Percentiles rank a stretch among this genome's conserved stretches.
Conservation (phyloP, 2,329 filamentous ascomycete species). For the Microcyclospora tardicrescens region DNA sequence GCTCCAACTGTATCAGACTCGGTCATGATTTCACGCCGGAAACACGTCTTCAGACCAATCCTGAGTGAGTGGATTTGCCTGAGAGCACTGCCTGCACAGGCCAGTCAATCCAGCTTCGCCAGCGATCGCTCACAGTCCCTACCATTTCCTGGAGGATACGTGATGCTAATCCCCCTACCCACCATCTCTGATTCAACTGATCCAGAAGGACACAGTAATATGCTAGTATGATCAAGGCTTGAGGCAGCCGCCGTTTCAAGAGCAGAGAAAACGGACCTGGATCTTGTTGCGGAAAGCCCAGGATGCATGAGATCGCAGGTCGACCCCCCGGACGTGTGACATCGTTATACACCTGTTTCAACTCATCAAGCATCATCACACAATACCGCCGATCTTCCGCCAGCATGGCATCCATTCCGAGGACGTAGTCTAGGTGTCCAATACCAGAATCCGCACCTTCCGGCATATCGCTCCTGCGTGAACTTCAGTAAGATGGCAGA, state of each 20-base stretch:
- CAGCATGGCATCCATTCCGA: slow-evolving; percentile 17
- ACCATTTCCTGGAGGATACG: slow-evolving; percentile 16
- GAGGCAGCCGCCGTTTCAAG: slow-evolving; percentile 15
- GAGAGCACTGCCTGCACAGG: slow-evolving; percentile 14
- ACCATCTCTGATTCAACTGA: slow-evolving; percentile 17
- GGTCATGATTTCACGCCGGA: too few relatives aligned
- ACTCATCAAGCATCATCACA: slow-evolving; percentile 14
- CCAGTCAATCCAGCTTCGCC: slow-evolving; percentile 21
- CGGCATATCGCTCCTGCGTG: slow-evolving; percentile 6
- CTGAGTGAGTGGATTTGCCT: too few relatives aligned
- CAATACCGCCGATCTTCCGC: slow-evolving; percentile 15
- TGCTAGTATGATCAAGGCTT: slow-evolving; percentile 18
- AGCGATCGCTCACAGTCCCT: slow-evolving; percentile 12
- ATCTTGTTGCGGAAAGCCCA: slow-evolving; percentile 21
- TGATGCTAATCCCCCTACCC: slow-evolving; percentile 15
- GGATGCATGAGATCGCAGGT: slow-evolving; percentile 15
- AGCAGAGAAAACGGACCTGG: slow-evolving; percentile 13
- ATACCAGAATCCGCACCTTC: slow-evolving; percentile 19
- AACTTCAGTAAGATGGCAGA: background rate
- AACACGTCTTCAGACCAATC: too few relatives aligned
- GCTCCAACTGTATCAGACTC: too few relatives aligned
- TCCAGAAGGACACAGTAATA: slow-evolving; percentile 20
- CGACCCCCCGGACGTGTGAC: slow-evolving; percentile 8
- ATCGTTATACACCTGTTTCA: slow-evolving; percentile 14
- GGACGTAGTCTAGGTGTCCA: slow-evolving; percentile 21